Evolutionary conservation across 306 rosid genomes (phyloP).

Genomic region (Vigna mungo): DNA sequence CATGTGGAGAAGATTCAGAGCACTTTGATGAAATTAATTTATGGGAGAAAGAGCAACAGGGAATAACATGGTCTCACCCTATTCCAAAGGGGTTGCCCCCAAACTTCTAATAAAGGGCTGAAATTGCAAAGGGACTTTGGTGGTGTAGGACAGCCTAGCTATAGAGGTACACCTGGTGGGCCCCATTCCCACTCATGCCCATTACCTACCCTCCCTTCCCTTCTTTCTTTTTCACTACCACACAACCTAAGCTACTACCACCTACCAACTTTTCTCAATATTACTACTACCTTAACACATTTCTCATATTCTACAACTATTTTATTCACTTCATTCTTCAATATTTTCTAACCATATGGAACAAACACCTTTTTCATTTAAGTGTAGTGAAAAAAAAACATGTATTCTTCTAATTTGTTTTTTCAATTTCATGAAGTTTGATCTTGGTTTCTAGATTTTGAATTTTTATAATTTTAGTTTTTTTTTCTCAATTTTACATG

Average conservation of each 20-base stretch:
- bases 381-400: too few relatives aligned
- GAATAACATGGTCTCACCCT: constrained; percentile 72
- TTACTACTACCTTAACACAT: too few relatives aligned
- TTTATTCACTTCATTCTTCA: too few relatives aligned
- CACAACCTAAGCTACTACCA: neutral
- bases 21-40: constrained; percentile 45
- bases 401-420: too few relatives aligned
- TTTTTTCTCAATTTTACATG: too few relatives aligned
- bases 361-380: too few relatives aligned
- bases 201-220: constrained; percentile 22
- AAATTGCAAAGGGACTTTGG: constrained; percentile 53
- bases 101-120: constrained; percentile 54
- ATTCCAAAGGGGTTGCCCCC: constrained; percentile 51
- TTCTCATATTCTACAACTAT: too few relatives aligned
- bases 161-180: constrained; percentile 50
- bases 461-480: too few relatives aligned
- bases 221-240: constrained; percentile 31
- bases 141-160: constrained; percentile 46
- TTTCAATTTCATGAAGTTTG: too few relatives aligned
- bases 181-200: constrained; percentile 39
- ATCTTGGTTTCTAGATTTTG: too few relatives aligned
- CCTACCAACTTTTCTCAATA: too few relatives aligned
- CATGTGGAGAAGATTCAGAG: constrained; percentile 89
- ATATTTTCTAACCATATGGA: too few relatives aligned
- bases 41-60: constrained; percentile 49